Base-by-base conservation (phyloP, 805 yeast genomes). In the Candida andamanensis region DNA sequence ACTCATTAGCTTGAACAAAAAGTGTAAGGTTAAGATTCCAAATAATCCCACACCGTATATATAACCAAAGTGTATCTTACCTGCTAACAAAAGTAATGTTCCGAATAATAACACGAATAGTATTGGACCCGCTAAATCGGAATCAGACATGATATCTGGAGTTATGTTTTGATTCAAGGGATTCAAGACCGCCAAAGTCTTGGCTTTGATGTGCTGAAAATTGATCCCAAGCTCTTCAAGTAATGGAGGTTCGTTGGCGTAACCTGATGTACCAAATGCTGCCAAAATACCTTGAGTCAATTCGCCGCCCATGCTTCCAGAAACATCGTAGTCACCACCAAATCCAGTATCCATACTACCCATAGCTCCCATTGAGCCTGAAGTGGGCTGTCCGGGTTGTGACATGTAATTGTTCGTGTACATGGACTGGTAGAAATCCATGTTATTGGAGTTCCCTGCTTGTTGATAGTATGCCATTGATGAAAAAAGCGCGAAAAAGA, bases 61-160 rank as follows among this genome's bases (percentile, higher is more conserved):
- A 56, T 92, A 92, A 2, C 97, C 97, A 54, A 92, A 92, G 56
- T 92, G 97, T 11, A 90, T 84, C 56, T 90, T 92, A 4, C 98
- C 97, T 1, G 95, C 80, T 26, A 89, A 67, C 30, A 90, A 63
- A 33, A 92, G 63, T 39, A 82, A 76, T 1, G 87, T 72, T 14
- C 96, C 98, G 52, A 90, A 90, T 35, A 86, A 58, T 32, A 92
- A 63, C 49, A 90, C 90, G 56, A 90, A 92, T 24, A 92, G 62
- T 19, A 92, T 69, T 1, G 98, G 98, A 1, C 98, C 98, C 0
- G 97, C 97, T 45, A 92, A 67, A 53, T 92, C 98, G 16, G 92
- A 72, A 57, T 90, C 98, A 32, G 79, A 77, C 76, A 85, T 74
- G 29, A 64, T 79, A 45, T 86, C 92, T 24, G 78, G 76, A 29